phyloP scores from a whole-genome alignment of 768 basidiomycete genomes.

The Leccinum subtestaceum region DNA sequence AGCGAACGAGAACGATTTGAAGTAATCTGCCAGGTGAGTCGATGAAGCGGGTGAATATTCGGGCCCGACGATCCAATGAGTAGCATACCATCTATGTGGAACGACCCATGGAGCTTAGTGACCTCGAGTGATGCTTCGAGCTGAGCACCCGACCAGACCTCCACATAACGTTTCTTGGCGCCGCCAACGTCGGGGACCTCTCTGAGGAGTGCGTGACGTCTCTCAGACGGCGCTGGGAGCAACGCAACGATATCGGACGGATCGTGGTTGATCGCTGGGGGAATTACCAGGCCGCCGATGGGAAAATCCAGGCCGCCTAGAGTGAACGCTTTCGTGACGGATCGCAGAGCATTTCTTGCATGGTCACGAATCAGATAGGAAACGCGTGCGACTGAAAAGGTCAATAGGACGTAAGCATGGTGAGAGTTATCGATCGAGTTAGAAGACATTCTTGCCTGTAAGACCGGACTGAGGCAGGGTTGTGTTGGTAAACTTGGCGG shows the following conservation, averaged over 20 bases:
- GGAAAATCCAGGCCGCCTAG: constrained; percentile 14
- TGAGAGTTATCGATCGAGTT: background rate
- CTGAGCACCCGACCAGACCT: constrained; percentile 47
- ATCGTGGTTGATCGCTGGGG: constrained; percentile 16
- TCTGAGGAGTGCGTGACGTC: constrained; percentile 46
- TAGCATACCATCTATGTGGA: constrained; percentile 57
- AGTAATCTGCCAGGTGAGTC: constrained; percentile 39
- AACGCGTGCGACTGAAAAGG: constrained; percentile 39
- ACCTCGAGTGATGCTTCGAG: constrained; percentile 53
- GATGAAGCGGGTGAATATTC: constrained; percentile 1
- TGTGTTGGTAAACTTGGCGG: constrained; percentile 33
- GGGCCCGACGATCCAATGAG: background rate
- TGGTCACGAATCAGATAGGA: constrained; percentile 51
- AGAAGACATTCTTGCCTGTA: constrained; percentile 9
- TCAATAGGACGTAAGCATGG: background rate
- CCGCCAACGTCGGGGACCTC: constrained; percentile 26
- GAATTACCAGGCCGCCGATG: constrained; percentile 10
- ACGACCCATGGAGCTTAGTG: constrained; percentile 54
- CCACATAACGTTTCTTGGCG: constrained; percentile 47
- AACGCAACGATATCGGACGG: constrained; percentile 39
- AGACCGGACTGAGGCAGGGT: background rate
- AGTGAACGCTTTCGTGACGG: constrained; percentile 40
- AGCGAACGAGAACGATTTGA: constrained; percentile 53
- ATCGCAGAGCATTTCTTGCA: constrained; percentile 45
- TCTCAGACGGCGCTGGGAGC: constrained; percentile 41